Evolutionary conservation across 345 rosid species (phyloP), one percentile per base, ranked within the genome.

Genomic region (Aethionema arabicum): DNA sequence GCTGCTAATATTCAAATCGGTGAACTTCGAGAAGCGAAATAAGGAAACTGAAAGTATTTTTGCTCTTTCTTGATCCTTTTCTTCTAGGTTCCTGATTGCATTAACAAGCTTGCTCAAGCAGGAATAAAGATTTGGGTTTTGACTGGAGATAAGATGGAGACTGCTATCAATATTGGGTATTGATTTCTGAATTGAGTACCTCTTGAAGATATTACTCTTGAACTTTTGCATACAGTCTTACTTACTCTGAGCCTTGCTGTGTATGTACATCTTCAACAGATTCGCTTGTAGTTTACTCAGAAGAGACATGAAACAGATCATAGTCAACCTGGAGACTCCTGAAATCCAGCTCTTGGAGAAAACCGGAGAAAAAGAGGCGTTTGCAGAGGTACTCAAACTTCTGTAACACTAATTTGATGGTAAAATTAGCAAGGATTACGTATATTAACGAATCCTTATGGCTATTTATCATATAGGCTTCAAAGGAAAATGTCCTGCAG

Each of bases 91-190:
- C 88, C 98, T 59, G 90, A 84, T 72, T 92, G 96, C 84, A 92
- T 92, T 59, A 91, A 92, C 83, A 92, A 83, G 74, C 98, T 92
- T 78, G 98, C 98, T 43, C 95, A 79, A 82, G 98, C 98, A 46
- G 98, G 98, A 68, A 92, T 89, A 58, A 92, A 89, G 76, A 82
- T 92, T 54, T 92, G 98, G 98, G 95, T 92, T 55, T 77, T 92
- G 83, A 92, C 96, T 4, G 98, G 98, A 65, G 98, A 92, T 80
- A 92, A 92, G 80, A 89, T 92, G 96, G 98, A 92, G 80, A 92
- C 98, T 38, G 98, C 96, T 65, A 92, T 92, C 81, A 92, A 92
- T 75, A 92, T 92, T 69, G 98, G 98, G 96, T 92, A 83, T 37
- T 69, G 51, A 47, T 33, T 55, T 42, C 52, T 29, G 33, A 55